A percentile compares a stretch with the other conserved stretches of the same genome.
Conservation (phyloP, 352 stramenopile genomes). For the Paralagenidium karlingii region DNA sequence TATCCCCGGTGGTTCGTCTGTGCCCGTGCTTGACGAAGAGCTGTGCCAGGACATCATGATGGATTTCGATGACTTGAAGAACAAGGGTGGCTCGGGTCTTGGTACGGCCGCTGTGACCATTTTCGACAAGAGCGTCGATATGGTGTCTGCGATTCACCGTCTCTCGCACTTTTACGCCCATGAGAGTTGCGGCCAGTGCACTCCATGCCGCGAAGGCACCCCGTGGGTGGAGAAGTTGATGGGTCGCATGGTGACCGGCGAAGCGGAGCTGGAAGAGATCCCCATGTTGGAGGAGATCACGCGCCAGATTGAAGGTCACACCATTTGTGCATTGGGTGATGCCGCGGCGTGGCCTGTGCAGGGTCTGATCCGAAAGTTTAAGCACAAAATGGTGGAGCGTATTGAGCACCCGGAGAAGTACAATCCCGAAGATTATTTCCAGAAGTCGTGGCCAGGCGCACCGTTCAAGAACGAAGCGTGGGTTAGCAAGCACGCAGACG, state of each 20-base stretch:
- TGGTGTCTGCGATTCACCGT: slow-evolving; percentile 97
- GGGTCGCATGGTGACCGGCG: slow-evolving; percentile 95
- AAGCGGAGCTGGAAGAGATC: slow-evolving; percentile 97
- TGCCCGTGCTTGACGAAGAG: slow-evolving; percentile 92
- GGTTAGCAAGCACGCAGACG: slow-evolving; percentile 88
- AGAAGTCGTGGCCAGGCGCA: slow-evolving; percentile 91
- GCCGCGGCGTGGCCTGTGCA: slow-evolving; percentile 99
- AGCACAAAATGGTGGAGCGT: slow-evolving; percentile 96
- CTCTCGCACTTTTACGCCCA: slow-evolving; percentile 99
- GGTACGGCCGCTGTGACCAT: slow-evolving; percentile 98
- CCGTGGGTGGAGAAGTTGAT: slow-evolving; percentile 97
- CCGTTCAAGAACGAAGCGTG: slow-evolving; percentile 94
- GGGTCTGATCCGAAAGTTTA: slow-evolving; percentile 97
- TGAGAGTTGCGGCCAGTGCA: slow-evolving; percentile 99
- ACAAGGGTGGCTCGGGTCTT: slow-evolving; percentile 89
- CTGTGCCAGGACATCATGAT: slow-evolving; percentile 96
- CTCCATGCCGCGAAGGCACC: slow-evolving; percentile 96
- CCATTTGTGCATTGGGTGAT: slow-evolving; percentile 98
- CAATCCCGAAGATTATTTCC: slow-evolving; percentile 92
- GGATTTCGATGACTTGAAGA: slow-evolving; percentile 99
- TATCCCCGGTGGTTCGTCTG: slow-evolving; percentile 95
- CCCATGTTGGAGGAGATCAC: slow-evolving; percentile 99
- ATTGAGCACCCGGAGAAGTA: slow-evolving; percentile 94
- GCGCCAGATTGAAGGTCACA: slow-evolving; percentile 98
- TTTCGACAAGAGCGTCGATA: slow-evolving; percentile 99